Evolutionary conservation across 2,329 filamentous ascomycete genomes (phyloP).

Genomic region (Podosphaera fusca): DNA sequence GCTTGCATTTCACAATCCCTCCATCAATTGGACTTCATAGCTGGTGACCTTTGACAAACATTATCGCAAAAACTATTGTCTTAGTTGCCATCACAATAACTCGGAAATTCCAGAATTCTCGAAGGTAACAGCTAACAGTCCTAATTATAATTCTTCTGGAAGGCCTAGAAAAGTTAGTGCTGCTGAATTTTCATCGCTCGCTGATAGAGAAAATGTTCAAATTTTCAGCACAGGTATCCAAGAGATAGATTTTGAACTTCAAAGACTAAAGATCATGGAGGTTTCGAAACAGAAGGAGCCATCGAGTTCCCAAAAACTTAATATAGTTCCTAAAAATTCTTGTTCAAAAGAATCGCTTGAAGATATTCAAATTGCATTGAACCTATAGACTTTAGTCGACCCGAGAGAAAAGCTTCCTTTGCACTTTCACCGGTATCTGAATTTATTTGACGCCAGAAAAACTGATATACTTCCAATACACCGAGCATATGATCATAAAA

Average conservation of each 20-base stretch:
- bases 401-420: not conserved
- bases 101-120: not conserved
- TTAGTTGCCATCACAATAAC: not conserved
- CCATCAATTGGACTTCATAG: not conserved
- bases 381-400: not conserved
- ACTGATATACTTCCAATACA: not conserved
- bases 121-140: too few species aligned
- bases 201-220: too few species aligned
- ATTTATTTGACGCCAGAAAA: not conserved
- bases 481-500: not conserved
- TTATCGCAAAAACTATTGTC: not conserved
- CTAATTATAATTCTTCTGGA: too few species aligned
- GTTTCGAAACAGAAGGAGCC: too few species aligned
- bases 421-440: not conserved
- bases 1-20: not conserved
- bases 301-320: too few species aligned
- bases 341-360: not conserved
- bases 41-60: not conserved
- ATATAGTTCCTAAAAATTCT: not conserved
- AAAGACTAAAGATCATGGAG: too few species aligned
- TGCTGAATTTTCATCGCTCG: too few species aligned
- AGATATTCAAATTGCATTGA: not conserved
- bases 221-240: too few species aligned
- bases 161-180: too few species aligned
- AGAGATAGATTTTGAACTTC: too few species aligned